phyloP scores from a whole-genome alignment of 108 stramenopile species.

The Asterionellopsis glacialis region DNA sequence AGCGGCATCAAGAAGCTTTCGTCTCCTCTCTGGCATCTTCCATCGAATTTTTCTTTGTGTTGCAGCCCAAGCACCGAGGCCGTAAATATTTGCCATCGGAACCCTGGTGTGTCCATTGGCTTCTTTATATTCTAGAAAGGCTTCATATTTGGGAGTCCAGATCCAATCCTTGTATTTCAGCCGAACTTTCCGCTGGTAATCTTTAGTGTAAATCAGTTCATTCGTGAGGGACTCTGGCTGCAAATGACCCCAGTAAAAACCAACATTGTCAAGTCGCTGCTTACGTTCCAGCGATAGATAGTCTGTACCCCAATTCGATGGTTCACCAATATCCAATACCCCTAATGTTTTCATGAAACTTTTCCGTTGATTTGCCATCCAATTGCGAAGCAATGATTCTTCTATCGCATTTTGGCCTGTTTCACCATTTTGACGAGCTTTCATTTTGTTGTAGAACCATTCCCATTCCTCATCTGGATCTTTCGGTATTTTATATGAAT shows the following conservation, averaged over 20 bases:
- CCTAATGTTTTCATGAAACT: slow-evolving; percentile 4
- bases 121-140: neutral
- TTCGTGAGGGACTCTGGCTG: slow-evolving; percentile 1
- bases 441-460: slow-evolving; percentile 1
- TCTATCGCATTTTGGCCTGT: neutral
- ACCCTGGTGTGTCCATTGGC: neutral
- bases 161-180: slow-evolving; percentile 2
- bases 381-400: neutral
- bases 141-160: neutral
- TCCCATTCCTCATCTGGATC: slow-evolving; percentile 3
- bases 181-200: neutral
- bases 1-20: neutral
- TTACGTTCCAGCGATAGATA: neutral
- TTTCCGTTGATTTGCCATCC: slow-evolving; percentile 2
- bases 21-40: neutral
- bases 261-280: neutral
- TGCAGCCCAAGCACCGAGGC: neutral
- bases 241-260: slow-evolving; percentile 2
- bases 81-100: neutral
- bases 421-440: neutral
- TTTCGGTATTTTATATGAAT: neutral
- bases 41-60: neutral
- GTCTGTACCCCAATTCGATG: neutral
- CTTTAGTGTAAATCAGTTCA: neutral
- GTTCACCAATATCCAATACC: slow-evolving; percentile 2